phyloP scores from a whole-genome alignment of 345 rosid species.

The Crucihimalaya himalaica region DNA sequence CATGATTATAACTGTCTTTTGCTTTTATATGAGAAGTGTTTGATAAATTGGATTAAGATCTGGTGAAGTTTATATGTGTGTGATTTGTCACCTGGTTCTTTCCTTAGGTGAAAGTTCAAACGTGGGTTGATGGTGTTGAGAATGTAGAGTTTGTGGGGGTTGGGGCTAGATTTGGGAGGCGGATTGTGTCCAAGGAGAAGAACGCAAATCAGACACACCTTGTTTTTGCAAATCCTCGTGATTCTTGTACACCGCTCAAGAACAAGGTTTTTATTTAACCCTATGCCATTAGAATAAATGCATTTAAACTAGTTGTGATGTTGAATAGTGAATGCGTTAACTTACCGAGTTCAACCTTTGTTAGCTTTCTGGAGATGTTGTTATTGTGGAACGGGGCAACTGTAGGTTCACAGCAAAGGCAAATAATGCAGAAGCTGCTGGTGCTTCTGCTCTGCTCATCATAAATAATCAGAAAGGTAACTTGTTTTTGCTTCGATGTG shows the following conservation, averaged over 20 bases:
- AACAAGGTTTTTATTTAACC: slow-evolving; percentile 55
- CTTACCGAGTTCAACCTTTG: slow-evolving; percentile 29
- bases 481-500: neutral
- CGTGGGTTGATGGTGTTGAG: slow-evolving; percentile 83
- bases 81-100: slow-evolving; percentile 19
- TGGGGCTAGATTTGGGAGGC: slow-evolving; percentile 89
- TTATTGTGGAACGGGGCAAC: slow-evolving; percentile 90
- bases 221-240: slow-evolving; percentile 78
- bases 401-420: slow-evolving; percentile 91
- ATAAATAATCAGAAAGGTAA: slow-evolving; percentile 88
- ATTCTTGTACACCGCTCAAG: slow-evolving; percentile 70
- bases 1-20: neutral
- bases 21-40: neutral
- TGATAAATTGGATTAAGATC: neutral
- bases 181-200: slow-evolving; percentile 92
- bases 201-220: slow-evolving; percentile 76
- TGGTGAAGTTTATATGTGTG: slow-evolving; percentile 13
- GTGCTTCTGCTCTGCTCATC: slow-evolving; percentile 90
- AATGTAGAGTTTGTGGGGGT: slow-evolving; percentile 90
- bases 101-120: slow-evolving; percentile 91
- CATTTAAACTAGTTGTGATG: neutral
- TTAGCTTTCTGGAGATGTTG: slow-evolving; percentile 75
- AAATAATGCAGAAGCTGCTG: slow-evolving; percentile 85
- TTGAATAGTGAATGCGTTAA: slow-evolving; percentile 3
- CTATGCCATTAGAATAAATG: neutral